Conservation (phyloP, 345 rosid genomes). For the Eucalyptus regnans region DNA sequence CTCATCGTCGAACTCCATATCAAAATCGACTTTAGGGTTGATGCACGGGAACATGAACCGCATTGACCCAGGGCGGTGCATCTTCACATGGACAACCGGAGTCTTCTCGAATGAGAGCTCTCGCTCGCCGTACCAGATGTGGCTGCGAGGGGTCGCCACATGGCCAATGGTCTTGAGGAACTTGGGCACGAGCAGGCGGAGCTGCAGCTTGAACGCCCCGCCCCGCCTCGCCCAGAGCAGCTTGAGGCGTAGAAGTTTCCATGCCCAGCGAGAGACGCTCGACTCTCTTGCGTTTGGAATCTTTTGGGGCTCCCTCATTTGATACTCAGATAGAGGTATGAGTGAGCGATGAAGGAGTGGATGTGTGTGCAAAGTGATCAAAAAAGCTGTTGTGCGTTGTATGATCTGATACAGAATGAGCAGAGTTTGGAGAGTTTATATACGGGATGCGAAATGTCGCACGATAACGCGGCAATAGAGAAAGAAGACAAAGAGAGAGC, state of each 20-base stretch:
- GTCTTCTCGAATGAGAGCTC: conserved; percentile 84
- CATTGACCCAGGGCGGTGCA: conserved; percentile 51
- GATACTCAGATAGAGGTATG: background rate
- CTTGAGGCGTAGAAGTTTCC: conserved; percentile 45
- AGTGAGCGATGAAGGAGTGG: background rate
- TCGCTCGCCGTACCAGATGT: conserved; percentile 33
- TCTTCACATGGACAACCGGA: conserved; percentile 57
- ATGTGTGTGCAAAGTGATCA: background rate
- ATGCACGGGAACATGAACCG: conserved; percentile 63
- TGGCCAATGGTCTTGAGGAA: conserved; percentile 15
- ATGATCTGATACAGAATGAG: background rate
- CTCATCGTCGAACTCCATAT: conserved; percentile 24
- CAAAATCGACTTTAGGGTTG: conserved; percentile 40
- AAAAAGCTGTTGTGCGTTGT: background rate
- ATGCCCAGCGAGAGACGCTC: conserved; percentile 17
- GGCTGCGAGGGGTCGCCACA: conserved; percentile 1
- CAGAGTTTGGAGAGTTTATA: background rate
- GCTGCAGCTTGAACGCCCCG: conserved; percentile 43
- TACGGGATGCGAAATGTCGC: background rate
- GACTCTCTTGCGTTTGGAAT: background rate
- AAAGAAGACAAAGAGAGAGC: background rate
- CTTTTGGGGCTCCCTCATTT: background rate
- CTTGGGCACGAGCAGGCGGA: conserved; percentile 20
- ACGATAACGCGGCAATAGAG: background rate
- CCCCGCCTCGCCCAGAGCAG: conserved; percentile 73